Percentiles rank a stretch among this genome's conserved stretches.
These are phyloP conservation scores for Crucibulum laeve DNA, from an alignment of 768 basidiomycete species.

Conservation along the genomic window DNA sequence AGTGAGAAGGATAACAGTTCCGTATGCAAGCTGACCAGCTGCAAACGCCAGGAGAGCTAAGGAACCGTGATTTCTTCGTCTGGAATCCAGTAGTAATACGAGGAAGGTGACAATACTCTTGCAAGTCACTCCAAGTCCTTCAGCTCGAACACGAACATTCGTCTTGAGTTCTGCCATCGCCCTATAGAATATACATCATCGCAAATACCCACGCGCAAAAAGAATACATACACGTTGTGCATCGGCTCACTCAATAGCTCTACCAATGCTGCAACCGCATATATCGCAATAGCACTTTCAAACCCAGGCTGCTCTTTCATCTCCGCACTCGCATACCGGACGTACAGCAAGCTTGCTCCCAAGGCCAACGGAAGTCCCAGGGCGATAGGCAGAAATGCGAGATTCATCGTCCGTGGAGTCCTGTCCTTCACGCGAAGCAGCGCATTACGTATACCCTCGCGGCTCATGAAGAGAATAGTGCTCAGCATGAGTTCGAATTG, in stretches of 20 bases:
- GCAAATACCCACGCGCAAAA: background rate
- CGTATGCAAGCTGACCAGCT: slow-evolving; percentile 77
- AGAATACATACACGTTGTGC: slow-evolving; percentile 57
- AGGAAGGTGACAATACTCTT: slow-evolving; percentile 74
- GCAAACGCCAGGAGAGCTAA: slow-evolving; percentile 82
- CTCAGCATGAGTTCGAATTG: slow-evolving; percentile 91
- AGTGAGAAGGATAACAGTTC: slow-evolving; percentile 45
- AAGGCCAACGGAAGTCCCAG: slow-evolving; percentile 67
- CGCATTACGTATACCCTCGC: slow-evolving; percentile 91
- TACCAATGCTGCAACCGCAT: slow-evolving; percentile 67
- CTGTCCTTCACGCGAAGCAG: slow-evolving; percentile 50
- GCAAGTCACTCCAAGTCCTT: slow-evolving; percentile 74
- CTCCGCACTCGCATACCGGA: slow-evolving; percentile 42
- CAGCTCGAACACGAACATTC: slow-evolving; percentile 72
- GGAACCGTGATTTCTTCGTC: slow-evolving; percentile 24
- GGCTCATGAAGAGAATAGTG: slow-evolving; percentile 85
- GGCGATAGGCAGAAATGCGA: slow-evolving; percentile 61
- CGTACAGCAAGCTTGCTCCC: slow-evolving; percentile 49
- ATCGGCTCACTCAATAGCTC: slow-evolving; percentile 85
- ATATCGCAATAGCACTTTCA: slow-evolving; percentile 54
- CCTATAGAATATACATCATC: slow-evolving; percentile 24
- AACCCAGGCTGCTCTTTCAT: slow-evolving; percentile 67
- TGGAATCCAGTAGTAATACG: slow-evolving; percentile 50
- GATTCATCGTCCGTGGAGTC: slow-evolving; percentile 30
- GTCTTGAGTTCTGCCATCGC: slow-evolving; percentile 69